A percentile compares a stretch with the other conserved stretches of the same genome.
Evolutionary conservation across 805 yeast species (phyloP).

Genomic region (Cyberlindnera maclurae): DNA sequence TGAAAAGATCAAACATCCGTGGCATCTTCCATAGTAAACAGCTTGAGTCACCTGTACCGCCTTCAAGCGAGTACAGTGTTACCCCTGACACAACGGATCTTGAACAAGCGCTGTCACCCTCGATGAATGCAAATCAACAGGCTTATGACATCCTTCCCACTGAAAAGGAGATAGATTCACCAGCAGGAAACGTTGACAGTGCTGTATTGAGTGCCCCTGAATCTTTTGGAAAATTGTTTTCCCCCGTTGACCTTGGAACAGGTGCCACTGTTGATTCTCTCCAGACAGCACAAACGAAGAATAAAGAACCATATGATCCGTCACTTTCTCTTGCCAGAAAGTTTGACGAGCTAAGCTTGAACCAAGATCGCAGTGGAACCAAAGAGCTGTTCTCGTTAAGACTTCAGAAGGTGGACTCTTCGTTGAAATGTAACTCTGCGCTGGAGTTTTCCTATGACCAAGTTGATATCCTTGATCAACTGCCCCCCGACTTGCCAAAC

Average conservation of each 20-base stretch:
- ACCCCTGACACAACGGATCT: conserved; percentile 17
- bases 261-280: neutral
- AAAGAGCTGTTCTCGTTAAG: conserved; percentile 6
- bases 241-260: neutral
- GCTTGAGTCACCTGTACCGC: neutral
- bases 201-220: conserved; percentile 1
- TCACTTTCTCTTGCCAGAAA: conserved; percentile 7
- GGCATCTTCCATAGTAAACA: neutral
- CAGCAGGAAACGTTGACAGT: neutral
- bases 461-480: conserved; percentile 20
- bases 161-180: neutral
- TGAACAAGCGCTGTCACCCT: neutral
- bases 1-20: neutral
- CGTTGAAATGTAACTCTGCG: neutral
- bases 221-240: neutral
- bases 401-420: neutral
- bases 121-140: neutral
- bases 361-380: neutral
- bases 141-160: neutral
- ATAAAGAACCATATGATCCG: conserved; percentile 3
- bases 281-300: neutral
- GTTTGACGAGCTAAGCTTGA: conserved; percentile 6
- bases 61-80: conserved; percentile 21
- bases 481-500: conserved; percentile 15
- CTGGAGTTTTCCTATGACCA: conserved; percentile 18